Evolutionary conservation across 352 stramenopile species (phyloP).

Genomic region (Pythium coloratum): DNA sequence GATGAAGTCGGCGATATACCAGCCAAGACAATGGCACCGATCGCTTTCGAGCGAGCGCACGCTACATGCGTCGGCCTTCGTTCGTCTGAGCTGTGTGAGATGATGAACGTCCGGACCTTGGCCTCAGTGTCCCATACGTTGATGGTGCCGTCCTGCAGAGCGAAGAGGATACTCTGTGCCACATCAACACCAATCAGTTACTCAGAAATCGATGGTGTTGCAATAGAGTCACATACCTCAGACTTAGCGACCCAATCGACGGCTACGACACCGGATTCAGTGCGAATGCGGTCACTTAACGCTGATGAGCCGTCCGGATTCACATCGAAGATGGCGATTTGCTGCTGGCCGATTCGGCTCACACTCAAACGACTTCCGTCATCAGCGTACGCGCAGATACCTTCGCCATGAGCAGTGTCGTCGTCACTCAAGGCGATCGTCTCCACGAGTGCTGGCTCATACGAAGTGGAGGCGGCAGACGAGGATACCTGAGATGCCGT

Average conservation of each 20-base stretch:
- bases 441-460: slow-evolving; percentile 1
- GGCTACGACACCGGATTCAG: slow-evolving; percentile 7
- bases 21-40: slow-evolving; percentile 18
- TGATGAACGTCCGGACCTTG: slow-evolving; percentile 18
- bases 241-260: slow-evolving; percentile 24
- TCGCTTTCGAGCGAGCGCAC: slow-evolving; percentile 2
- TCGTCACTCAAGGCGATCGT: background rate
- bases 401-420: background rate
- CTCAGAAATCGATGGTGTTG: background rate
- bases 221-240: slow-evolving; percentile 6
- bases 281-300: slow-evolving; percentile 8
- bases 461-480: slow-evolving; percentile 13
- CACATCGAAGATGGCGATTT: slow-evolving; percentile 11
- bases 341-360: background rate
- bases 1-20: background rate
- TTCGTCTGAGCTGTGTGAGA: slow-evolving; percentile 20
- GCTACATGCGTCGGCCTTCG: slow-evolving; percentile 13
- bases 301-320: background rate
- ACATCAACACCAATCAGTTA: background rate
- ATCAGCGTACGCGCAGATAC: slow-evolving; percentile 10
- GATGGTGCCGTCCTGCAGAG: slow-evolving; percentile 25
- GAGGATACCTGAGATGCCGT: slow-evolving; percentile 13
- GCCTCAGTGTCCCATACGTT: slow-evolving; percentile 21
- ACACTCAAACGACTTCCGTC: slow-evolving; percentile 7
- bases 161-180: slow-evolving; percentile 19